Evolutionary conservation across 805 yeast species (phyloP).

Genomic region (Wickerhamomyces hampshirensis): DNA sequence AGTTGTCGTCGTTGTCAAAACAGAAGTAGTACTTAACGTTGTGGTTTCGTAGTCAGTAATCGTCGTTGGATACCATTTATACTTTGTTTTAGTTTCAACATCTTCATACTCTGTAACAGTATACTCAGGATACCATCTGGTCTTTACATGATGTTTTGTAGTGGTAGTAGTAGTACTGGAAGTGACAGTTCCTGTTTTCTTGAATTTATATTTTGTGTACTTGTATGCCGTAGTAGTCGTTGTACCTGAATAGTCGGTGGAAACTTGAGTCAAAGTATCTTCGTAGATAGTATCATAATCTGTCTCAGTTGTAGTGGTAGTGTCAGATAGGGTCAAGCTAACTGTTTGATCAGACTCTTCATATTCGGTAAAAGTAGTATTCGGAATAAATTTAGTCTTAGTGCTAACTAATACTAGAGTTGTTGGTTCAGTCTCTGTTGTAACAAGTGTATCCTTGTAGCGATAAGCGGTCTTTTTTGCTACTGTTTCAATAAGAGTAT

Average conservation of each 20-base stretch:
- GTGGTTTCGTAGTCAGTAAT: conserved; percentile 12
- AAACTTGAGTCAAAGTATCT: conserved; percentile 12
- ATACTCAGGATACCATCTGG: conserved; percentile 21
- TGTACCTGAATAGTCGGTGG: conserved; percentile 12
- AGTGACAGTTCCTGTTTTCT: conserved; percentile 13
- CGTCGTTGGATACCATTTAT: conserved; percentile 22
- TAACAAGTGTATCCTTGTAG: conserved; percentile 13
- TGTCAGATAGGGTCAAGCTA: conserved; percentile 16
- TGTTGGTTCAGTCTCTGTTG: conserved; percentile 13
- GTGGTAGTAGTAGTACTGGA: conserved; percentile 15
- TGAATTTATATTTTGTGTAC: conserved; percentile 11
- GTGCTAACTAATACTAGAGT: conserved; percentile 11
- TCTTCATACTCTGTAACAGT: conserved; percentile 24
- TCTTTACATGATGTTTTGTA: conserved; percentile 16
- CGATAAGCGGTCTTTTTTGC: conserved; percentile 18
- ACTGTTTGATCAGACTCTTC: conserved; percentile 26
- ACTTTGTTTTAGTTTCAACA: conserved; percentile 14
- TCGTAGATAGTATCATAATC: conserved; percentile 20
- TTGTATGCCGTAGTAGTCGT: conserved; percentile 17
- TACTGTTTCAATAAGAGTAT: conserved; percentile 13
- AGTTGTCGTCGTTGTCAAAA: conserved; percentile 5
- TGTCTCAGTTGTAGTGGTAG: conserved; percentile 14
- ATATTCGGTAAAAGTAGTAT: conserved; percentile 22
- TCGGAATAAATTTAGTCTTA: conserved; percentile 15
- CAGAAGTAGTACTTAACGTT: conserved; percentile 9